These are phyloP conservation scores for Shiraia sp. DNA, from an alignment of 2,329 filamentous ascomycete genomes.

Conservation along the genomic window DNA sequence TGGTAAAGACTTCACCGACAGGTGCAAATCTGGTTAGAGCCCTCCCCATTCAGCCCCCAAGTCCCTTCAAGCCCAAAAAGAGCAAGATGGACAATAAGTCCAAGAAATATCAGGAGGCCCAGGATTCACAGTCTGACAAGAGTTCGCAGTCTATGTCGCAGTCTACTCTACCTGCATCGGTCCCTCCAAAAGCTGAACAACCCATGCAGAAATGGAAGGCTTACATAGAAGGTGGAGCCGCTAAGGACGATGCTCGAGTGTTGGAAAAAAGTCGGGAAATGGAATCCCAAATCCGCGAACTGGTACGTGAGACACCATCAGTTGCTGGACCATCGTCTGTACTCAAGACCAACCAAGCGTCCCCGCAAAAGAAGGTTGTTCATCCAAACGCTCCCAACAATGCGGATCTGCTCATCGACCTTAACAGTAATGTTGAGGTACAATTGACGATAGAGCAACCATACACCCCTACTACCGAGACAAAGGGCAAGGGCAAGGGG, in stretches of 20 bases:
- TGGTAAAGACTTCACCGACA: constrained; percentile 26
- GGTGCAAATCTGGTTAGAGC: not conserved
- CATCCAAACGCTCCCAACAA: constrained; percentile 6
- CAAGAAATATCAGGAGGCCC: constrained; percentile 17
- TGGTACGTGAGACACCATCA: constrained; percentile 4
- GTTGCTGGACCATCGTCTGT: not conserved
- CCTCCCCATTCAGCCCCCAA: too few species aligned
- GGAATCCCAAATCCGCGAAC: constrained; percentile 12
- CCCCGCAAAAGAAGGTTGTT: constrained; percentile 10
- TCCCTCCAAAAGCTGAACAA: not conserved
- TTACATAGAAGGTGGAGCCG: constrained; percentile 5
- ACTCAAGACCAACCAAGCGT: constrained; percentile 19
- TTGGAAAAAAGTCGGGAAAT: constrained; percentile 15
- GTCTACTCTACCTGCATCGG: not conserved
- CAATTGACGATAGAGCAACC: not conserved
- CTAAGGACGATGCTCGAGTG: constrained; percentile 22
- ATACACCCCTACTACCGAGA: constrained; percentile 5
- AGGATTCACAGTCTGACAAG: not conserved
- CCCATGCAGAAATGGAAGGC: constrained; percentile 12
- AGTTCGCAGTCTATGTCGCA: too few species aligned
- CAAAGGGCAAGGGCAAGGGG: not conserved
- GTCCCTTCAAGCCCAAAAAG: not conserved
- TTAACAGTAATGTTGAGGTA: constrained; percentile 13
- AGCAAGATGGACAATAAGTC: not conserved
- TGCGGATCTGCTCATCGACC: constrained; percentile 21